phyloP scores from a whole-genome alignment of 139 green algal genomes.

The Auxenochlorella pyrenoidosa region DNA sequence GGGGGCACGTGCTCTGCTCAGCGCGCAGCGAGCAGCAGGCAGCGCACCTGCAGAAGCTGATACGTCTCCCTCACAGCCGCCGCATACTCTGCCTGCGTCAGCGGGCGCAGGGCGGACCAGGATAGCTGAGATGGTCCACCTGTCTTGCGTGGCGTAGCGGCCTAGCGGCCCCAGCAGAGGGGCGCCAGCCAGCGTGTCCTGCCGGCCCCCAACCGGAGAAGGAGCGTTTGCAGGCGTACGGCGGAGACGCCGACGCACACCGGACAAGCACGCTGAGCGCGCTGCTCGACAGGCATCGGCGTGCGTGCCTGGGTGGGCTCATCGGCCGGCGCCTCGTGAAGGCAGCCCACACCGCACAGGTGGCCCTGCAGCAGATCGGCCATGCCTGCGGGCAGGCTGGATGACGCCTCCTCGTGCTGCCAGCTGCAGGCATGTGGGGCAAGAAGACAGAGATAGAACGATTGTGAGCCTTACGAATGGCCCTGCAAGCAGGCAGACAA shows the following conservation, averaged over 20 bases:
- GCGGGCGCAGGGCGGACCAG: background rate
- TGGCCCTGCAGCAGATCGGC: constrained; percentile 19
- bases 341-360: constrained; percentile 23
- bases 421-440: background rate
- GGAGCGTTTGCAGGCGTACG: background rate
- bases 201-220: too few relatives aligned
- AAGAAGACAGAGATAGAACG: too few relatives aligned
- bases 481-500: background rate
- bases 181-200: too few relatives aligned
- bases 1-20: too few relatives aligned
- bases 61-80: constrained; percentile 27
- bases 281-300: background rate
- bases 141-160: background rate
- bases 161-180: too few relatives aligned
- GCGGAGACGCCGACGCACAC: too few relatives aligned
- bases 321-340: background rate
- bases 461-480: too few relatives aligned
- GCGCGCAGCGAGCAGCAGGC: background rate
- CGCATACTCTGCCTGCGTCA: constrained; percentile 27
- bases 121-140: too few relatives aligned
- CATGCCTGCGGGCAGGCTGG: background rate
- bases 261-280: background rate
- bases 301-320: constrained; percentile 24
- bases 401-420: constrained; percentile 31
- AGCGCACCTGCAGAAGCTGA: constrained; percentile 24